Evolutionary conservation across 148 eudicot species (phyloP), one percentile per base, ranked within the genome.

Genomic region (Cornus controversa): DNA sequence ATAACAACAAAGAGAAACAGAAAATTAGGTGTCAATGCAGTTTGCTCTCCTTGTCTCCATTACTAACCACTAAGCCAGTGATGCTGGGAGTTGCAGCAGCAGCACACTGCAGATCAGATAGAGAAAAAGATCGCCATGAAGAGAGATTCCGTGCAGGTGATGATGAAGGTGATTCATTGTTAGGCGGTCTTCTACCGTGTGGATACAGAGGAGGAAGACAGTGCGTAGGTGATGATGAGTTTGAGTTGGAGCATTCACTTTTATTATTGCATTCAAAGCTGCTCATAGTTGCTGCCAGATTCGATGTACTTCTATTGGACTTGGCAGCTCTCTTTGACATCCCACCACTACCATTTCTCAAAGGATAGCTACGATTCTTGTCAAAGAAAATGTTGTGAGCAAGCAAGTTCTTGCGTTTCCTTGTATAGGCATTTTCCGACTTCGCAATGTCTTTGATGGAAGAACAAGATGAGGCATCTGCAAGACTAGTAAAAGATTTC

Each of bases 401-500:
- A 64, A 91, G 82, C 68, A 91, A 78, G 76, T 87, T 89, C 77
- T 85, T 91, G 60, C 90, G 86, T 68, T 87, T 89, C 83, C 89
- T 85, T 27, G 79, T 87, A 82, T 87, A 89, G 53, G 88, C 78
- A 78, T 87, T 83, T 70, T 91, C 94, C 31, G 90, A 89, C 77
- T 91, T 91, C 20, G 78, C 86, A 71, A 91, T 82, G 72, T 91
- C 94, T 75, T 83, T 78, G 27, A 87, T 80, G 67, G 88, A 80
- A 29, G 89, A 86, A 73, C 83, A 84, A 10, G 89, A 73, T 77
- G 89, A 75, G 79, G 85, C 88, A 78, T 87, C 91, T 2, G 87
- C 86, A 14, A 91, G 86, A 63, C 94, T 85, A 6, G 94, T 84
- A 81, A 84, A 91, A 54, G 94, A 91, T 80, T 91, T 91, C 10